Evolutionary conservation across 352 stramenopile species (phyloP).

Genomic region (Thalassiosira mediterranea): DNA sequence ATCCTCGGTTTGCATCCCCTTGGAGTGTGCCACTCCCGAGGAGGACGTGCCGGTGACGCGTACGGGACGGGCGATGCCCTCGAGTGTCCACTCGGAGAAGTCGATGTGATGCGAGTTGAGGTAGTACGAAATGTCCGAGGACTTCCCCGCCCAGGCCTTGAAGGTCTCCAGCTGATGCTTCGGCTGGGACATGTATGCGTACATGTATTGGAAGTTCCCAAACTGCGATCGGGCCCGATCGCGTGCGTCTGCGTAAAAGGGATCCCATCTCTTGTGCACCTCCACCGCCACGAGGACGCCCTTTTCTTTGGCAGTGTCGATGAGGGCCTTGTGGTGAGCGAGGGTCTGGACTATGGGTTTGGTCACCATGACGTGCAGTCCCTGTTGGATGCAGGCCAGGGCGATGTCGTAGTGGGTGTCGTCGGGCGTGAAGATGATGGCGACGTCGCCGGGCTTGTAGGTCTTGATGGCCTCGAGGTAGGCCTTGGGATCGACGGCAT

Average conservation of each 20-base stretch:
- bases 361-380: slow-evolving; percentile 90
- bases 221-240: slow-evolving; percentile 83
- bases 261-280: slow-evolving; percentile 91
- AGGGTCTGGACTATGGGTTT: slow-evolving; percentile 91
- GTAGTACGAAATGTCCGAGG: slow-evolving; percentile 91
- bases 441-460: slow-evolving; percentile 85
- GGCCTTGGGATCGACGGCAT: slow-evolving; percentile 81
- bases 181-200: slow-evolving; percentile 91
- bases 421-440: slow-evolving; percentile 91
- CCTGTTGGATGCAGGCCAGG: slow-evolving; percentile 82
- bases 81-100: slow-evolving; percentile 89
- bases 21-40: slow-evolving; percentile 84
- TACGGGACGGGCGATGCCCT: slow-evolving; percentile 79
- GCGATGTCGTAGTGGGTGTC: slow-evolving; percentile 92
- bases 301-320: slow-evolving; percentile 81
- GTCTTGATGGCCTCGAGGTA: slow-evolving; percentile 81
- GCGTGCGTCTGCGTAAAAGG: slow-evolving; percentile 90
- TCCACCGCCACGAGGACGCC: slow-evolving; percentile 82
- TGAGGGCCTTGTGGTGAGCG: slow-evolving; percentile 83
- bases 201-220: slow-evolving; percentile 90
- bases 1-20: slow-evolving; percentile 88
- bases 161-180: slow-evolving; percentile 92
- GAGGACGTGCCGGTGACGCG: slow-evolving; percentile 85
- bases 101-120: slow-evolving; percentile 92
- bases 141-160: slow-evolving; percentile 90